Conservation (phyloP, 441 rosid genomes). For the Adansonia rubrostipa region DNA sequence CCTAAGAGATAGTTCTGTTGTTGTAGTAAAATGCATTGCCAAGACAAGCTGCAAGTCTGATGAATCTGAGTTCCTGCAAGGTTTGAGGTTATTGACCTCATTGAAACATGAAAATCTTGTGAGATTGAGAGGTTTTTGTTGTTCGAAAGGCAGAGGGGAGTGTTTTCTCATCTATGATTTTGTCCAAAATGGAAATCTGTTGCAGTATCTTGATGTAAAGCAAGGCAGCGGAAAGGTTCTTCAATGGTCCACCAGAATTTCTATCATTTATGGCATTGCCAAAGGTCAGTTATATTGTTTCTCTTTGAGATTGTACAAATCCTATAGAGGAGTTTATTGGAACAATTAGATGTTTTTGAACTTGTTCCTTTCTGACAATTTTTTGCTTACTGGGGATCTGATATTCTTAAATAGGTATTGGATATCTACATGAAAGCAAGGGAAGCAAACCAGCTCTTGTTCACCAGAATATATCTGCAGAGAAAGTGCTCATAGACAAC, state of each 20-base stretch:
- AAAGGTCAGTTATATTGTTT: constrained; percentile 53
- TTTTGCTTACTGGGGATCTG: constrained; percentile 13
- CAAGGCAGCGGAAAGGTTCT: constrained; percentile 62
- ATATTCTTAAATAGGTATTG: constrained; percentile 58
- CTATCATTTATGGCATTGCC: constrained; percentile 81
- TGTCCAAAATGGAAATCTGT: constrained; percentile 75
- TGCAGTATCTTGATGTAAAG: constrained; percentile 69
- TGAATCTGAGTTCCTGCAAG: constrained; percentile 81
- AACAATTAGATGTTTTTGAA: neutral
- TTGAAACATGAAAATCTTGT: constrained; percentile 80
- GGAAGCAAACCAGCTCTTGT: constrained; percentile 66
- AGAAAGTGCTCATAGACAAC: constrained; percentile 71
- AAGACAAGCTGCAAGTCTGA: constrained; percentile 88
- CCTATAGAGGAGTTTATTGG: neutral
- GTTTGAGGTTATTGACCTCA: constrained; percentile 72
- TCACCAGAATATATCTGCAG: constrained; percentile 86
- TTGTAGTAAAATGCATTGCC: constrained; percentile 68
- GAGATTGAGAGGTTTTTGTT: constrained; percentile 88
- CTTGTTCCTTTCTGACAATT: neutral
- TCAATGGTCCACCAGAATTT: constrained; percentile 80
- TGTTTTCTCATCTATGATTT: constrained; percentile 86
- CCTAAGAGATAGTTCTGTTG: constrained; percentile 78
- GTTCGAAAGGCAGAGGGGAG: constrained; percentile 93
- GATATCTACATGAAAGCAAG: constrained; percentile 63
- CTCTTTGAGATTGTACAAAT: no score